Evolutionary conservation across 106 monocot species (phyloP), one percentile per base, ranked within the genome.

Genomic region (Acorus calamus): DNA sequence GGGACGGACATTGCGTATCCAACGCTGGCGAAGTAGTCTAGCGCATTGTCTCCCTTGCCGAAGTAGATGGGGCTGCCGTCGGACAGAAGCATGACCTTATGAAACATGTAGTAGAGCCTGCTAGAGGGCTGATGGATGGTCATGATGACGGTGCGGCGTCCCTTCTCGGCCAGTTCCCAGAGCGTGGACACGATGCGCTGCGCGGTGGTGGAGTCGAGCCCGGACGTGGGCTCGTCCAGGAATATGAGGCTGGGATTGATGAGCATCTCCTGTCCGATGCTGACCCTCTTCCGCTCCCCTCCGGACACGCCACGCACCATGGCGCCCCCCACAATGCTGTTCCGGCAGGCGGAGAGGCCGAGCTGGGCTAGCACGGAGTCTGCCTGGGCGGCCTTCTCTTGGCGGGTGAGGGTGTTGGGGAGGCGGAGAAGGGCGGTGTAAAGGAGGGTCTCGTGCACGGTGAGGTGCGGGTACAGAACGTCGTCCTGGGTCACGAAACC

Each of bases 101-200:
- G 56, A 59, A 81, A 81, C 76, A 81, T 81, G 57, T 81, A 68
- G 66, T 68, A 81, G 2, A 81, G 67, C 42, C 76, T 50, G 50
- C 81, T 81, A 3, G 81, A 76, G 1, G 81, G 81, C 55, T 81
- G 81, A 56, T 81, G 81, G 57, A 81, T 77, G 69, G 76, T 76
- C 81, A 69, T 81, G 9, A 77, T 50, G 14, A 81, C 72, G 2
- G 81, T 69, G 11, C 72, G 53, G 4, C 69, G 69, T 9, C 57
- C 67, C 55, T 64, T 49, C 2, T 72, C 46, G 42, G 13, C 2
- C 53, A 80, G 66, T 10, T 59, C 57, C 41, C 44, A 56, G 9
- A 81, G 51, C 6, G 72, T 73, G 10, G 57, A 60, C 59, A 77
- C 76, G 10, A 81, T 73, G 49, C 66, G 50, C 11, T 54, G 50